phyloP scores from a whole-genome alignment of 129 eudicot genomes.

The Apium graveolens region DNA sequence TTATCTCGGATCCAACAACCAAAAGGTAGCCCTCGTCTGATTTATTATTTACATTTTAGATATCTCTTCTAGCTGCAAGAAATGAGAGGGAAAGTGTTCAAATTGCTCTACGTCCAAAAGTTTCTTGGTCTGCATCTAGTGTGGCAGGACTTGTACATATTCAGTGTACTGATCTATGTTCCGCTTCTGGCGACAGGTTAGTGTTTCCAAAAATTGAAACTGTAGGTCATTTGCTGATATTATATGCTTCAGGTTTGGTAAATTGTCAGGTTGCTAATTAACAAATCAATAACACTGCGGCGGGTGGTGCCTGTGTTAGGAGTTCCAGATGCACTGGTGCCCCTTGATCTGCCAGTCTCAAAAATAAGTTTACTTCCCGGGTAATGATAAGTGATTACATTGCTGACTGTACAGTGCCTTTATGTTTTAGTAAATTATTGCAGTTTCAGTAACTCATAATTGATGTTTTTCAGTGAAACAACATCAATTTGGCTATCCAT shows the following conservation, averaged over 20 bases:
- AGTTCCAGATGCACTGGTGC: constrained; percentile 99
- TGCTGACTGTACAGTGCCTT: not conserved
- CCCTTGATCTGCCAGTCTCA: constrained; percentile 69
- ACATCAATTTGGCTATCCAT: constrained; percentile 76
- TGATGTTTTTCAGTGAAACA: constrained; percentile 59
- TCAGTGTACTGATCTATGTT: constrained; percentile 76
- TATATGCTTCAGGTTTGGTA: constrained; percentile 11
- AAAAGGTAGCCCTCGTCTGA: constrained; percentile 10
- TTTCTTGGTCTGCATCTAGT: constrained; percentile 70
- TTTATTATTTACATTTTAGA: constrained; percentile 34
- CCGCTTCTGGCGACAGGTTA: constrained; percentile 82
- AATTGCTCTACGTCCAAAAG: constrained; percentile 95
- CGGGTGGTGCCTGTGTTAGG: constrained; percentile 89
- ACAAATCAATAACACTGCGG: constrained; percentile 59
- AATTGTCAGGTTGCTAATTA: constrained; percentile 57
- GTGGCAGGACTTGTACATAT: constrained; percentile 80
- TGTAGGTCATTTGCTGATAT: constrained; percentile 2
- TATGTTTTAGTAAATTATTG: not conserved
- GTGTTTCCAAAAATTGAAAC: constrained; percentile 15
- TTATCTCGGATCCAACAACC: not conserved
- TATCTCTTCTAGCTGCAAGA: constrained; percentile 92
- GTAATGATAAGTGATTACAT: constrained; percentile 26
- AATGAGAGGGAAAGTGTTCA: constrained; percentile 97
- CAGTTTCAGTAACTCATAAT: not conserved
- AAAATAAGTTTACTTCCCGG: constrained; percentile 73